phyloP scores from a whole-genome alignment of 1,139 yeast genomes.

The Pichia sp. region DNA sequence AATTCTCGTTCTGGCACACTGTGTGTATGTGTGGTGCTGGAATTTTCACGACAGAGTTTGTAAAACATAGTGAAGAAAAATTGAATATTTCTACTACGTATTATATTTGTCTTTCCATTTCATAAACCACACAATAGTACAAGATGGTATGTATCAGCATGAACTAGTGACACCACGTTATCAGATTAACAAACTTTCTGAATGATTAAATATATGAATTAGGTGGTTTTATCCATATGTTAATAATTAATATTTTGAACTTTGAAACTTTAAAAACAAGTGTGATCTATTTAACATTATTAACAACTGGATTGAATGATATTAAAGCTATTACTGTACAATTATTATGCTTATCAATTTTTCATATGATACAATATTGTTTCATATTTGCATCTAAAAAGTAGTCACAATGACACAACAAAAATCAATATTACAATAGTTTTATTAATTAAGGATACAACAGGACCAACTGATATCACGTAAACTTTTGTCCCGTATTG shows the following conservation, averaged over 20 bases:
- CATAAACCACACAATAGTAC: conserved; percentile 15
- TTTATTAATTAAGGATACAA: too few relatives aligned
- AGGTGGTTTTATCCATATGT: background rate
- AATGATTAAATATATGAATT: background rate
- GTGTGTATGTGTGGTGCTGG: background rate
- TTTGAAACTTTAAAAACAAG: background rate
- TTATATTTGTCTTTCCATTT: background rate
- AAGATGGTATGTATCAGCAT: conserved; percentile 18
- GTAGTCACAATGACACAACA: too few relatives aligned
- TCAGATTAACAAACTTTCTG: background rate
- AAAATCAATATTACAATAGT: too few relatives aligned
- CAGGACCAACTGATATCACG: too few relatives aligned
- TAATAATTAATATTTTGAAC: background rate
- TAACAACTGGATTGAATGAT: background rate
- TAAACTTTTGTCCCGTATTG: too few relatives aligned
- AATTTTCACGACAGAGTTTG: background rate
- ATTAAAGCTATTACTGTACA: too few relatives aligned
- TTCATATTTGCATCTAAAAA: too few relatives aligned
- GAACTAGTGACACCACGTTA: background rate
- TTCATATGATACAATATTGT: too few relatives aligned
- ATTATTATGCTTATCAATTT: too few relatives aligned
- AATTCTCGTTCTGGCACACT: background rate
- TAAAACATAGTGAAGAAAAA: background rate
- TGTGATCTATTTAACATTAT: background rate
- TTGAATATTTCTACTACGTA: too few relatives aligned